Evolutionary conservation across 202 grass and related monocot species (phyloP).

Genomic region (Setaria viridis): DNA sequence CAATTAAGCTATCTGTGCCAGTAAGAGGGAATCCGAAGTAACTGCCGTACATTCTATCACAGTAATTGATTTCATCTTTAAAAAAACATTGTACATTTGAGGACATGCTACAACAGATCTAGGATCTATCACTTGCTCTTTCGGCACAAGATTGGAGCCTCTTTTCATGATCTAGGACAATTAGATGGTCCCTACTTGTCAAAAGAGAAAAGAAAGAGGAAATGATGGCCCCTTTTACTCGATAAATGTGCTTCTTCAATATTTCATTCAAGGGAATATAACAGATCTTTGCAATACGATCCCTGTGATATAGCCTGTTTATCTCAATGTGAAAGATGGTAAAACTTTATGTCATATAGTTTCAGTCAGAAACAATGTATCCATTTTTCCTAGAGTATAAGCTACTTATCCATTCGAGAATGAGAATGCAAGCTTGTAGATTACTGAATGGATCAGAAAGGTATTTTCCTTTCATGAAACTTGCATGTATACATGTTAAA

Average conservation of each 20-base stretch:
- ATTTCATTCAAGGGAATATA: slow-evolving; percentile 11
- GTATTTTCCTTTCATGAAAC: slow-evolving; percentile 20
- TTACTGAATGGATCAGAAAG: background rate
- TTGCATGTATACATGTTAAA: slow-evolving; percentile 10
- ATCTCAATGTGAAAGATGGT: background rate
- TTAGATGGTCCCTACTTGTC: slow-evolving; percentile 39
- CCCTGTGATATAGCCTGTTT: slow-evolving; percentile 15
- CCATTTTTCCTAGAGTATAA: background rate
- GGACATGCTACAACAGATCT: slow-evolving; percentile 36
- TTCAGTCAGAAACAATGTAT: background rate
- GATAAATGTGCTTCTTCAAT: slow-evolving; percentile 41
- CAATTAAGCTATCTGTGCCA: slow-evolving; percentile 13
- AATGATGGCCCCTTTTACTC: slow-evolving; percentile 22
- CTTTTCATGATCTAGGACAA: slow-evolving; percentile 36
- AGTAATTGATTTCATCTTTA: slow-evolving; percentile 22
- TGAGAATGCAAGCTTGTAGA: background rate
- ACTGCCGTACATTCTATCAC: background rate
- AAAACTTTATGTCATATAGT: background rate
- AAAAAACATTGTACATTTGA: slow-evolving; percentile 29
- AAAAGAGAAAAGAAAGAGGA: slow-evolving; percentile 27
- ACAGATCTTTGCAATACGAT: background rate
- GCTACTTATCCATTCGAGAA: background rate
- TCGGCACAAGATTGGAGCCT: slow-evolving; percentile 44
- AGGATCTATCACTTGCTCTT: slow-evolving; percentile 39
- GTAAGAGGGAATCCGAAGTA: slow-evolving; percentile 30